Percentiles rank a stretch among this genome's conserved stretches.
Evolutionary conservation across 1,139 yeast species (phyloP).

Genomic region (Zygosaccharomyces pseudobailii): DNA sequence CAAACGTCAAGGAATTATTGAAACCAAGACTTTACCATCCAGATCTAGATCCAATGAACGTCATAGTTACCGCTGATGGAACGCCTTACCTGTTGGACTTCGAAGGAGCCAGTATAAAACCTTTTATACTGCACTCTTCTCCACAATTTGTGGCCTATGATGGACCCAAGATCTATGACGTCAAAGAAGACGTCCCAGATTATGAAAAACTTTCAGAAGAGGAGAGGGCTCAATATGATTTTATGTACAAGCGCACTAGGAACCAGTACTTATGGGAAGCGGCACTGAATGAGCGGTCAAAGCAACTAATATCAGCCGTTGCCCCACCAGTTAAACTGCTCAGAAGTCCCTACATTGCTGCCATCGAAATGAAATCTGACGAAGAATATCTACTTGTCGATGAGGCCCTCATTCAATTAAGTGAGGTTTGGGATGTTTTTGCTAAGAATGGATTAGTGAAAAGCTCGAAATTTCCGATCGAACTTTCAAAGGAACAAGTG

Average conservation of each 20-base stretch:
- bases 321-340: conserved; percentile 70
- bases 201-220: conserved; percentile 61
- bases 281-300: conserved; percentile 59
- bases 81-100: conserved; percentile 63
- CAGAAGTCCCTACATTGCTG: conserved; percentile 61
- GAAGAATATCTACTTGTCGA: conserved; percentile 64
- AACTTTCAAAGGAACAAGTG: conserved; percentile 49
- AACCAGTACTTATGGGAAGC: conserved; percentile 87
- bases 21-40: conserved; percentile 74
- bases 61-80: conserved; percentile 44
- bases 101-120: conserved; percentile 75
- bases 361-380: conserved; percentile 56
- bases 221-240: conserved; percentile 76
- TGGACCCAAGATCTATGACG: conserved; percentile 78
- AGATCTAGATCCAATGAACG: conserved; percentile 88
- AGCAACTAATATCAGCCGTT: conserved; percentile 67
- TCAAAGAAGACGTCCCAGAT: conserved; percentile 68
- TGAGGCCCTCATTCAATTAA: conserved; percentile 65
- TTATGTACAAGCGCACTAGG: conserved; percentile 84
- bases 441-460: conserved; percentile 54
- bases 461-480: conserved; percentile 51
- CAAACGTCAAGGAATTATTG: conserved; percentile 56
- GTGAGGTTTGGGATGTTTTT: conserved; percentile 70
- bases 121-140: conserved; percentile 69
- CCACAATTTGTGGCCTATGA: conserved; percentile 83